Conservation (phyloP, 2,329 filamentous ascomycete genomes). For the Ilyonectria sp. region DNA sequence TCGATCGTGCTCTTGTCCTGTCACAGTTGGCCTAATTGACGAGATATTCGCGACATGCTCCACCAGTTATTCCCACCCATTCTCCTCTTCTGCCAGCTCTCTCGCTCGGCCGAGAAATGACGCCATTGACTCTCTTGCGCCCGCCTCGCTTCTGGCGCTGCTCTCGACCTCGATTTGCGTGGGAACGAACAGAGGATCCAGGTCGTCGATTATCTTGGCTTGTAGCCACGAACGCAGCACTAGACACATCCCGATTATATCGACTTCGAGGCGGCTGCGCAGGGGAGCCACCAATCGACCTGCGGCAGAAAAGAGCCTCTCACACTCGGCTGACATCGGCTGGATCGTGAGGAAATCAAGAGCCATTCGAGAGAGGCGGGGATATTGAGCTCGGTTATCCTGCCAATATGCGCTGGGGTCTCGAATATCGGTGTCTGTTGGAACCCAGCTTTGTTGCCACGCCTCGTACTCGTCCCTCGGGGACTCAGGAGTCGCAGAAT, state of each 20-base stretch:
- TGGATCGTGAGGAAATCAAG: slow-evolving; percentile 3
- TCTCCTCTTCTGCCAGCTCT: not conserved
- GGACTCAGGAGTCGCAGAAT: not conserved
- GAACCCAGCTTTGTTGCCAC: not conserved
- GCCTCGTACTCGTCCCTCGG: not conserved
- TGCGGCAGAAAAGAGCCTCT: slow-evolving; percentile 31
- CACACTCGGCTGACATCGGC: not conserved
- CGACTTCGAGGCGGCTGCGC: slow-evolving; percentile 1
- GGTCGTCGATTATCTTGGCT: not conserved
- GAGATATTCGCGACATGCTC: not conserved
- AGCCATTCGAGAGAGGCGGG: slow-evolving; percentile 26
- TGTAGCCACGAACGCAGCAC: not conserved
- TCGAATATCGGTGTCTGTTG: slow-evolving; percentile 5
- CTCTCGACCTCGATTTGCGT: not conserved
- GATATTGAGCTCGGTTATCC: slow-evolving; percentile 20
- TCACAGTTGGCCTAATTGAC: not conserved
- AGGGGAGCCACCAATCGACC: slow-evolving; percentile 11
- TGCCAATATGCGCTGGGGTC: slow-evolving; percentile 27
- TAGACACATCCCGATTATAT: not conserved
- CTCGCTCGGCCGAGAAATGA: not conserved
- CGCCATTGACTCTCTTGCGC: not conserved
- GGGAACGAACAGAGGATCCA: not conserved
- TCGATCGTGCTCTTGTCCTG: not conserved
- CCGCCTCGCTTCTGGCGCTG: not conserved
- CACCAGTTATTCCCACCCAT: not conserved